These are phyloP conservation scores for Aciculosporium take DNA, from an alignment of 2,329 filamentous ascomycete species.

Conservation along the genomic window DNA sequence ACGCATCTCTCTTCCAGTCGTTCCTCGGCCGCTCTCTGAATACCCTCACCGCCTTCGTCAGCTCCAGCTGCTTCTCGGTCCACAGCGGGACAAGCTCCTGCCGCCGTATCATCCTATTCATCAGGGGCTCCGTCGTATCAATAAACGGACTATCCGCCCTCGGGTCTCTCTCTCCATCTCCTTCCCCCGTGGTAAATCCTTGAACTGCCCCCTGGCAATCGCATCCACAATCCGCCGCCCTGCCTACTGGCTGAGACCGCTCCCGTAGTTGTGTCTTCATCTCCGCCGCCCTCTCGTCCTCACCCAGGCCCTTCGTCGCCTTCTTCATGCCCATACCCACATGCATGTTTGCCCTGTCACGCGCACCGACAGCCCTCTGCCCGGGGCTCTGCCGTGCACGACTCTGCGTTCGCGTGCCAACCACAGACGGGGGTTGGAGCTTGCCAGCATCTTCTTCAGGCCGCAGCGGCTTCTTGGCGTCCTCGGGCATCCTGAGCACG, in stretches of 20 bases:
- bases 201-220: constrained; percentile 80
- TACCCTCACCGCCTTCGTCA: constrained; percentile 50
- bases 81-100: constrained; percentile 93
- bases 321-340: constrained; percentile 32
- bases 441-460: constrained; percentile 32
- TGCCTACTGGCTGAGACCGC: constrained; percentile 58
- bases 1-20: constrained; percentile 76
- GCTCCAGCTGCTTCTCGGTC: constrained; percentile 97
- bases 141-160: constrained; percentile 78
- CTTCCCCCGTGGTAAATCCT: constrained; percentile 66
- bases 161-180: constrained; percentile 68
- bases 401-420: constrained; percentile 37
- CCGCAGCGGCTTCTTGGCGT: constrained; percentile 57
- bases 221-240: constrained; percentile 82
- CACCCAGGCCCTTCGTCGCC: constrained; percentile 39
- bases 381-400: constrained; percentile 26
- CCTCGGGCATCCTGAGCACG: constrained; percentile 71
- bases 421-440: constrained; percentile 29
- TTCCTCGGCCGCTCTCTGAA: constrained; percentile 64
- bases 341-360: constrained; percentile 43
- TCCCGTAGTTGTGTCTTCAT: constrained; percentile 63
- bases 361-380: constrained; percentile 36
- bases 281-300: constrained; percentile 59
- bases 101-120: constrained; percentile 96
- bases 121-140: constrained; percentile 91